These are phyloP conservation scores for Populus pruinosa DNA, from an alignment of 345 rosid species.

Conservation along the genomic window DNA sequence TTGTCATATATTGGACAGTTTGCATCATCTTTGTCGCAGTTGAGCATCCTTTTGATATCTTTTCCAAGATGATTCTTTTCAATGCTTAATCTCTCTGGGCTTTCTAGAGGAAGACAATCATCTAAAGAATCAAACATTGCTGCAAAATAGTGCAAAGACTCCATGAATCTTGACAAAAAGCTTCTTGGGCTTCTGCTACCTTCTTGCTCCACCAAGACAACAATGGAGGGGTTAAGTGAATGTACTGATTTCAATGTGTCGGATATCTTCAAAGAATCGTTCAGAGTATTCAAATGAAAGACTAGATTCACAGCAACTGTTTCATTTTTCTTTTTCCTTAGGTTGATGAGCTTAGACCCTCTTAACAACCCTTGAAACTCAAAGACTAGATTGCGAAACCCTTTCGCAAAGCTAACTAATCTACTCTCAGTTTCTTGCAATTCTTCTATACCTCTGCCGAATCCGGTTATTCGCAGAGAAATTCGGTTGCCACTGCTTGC, in stretches of 20 bases:
- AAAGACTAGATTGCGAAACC: conserved; percentile 45
- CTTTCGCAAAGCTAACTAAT: conserved; percentile 48
- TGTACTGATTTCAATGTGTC: conserved; percentile 41
- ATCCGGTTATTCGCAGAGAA: conserved; percentile 47
- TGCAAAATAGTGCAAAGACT: conserved; percentile 55
- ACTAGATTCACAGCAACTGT: conserved; percentile 56
- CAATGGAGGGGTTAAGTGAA: conserved; percentile 48
- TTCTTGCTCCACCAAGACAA: conserved; percentile 54
- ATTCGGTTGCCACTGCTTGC: conserved; percentile 31
- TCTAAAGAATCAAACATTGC: conserved; percentile 75
- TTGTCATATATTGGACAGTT: conserved; percentile 35
- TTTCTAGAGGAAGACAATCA: conserved; percentile 54
- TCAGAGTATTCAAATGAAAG: conserved; percentile 44
- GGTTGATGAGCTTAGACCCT: conserved; percentile 29
- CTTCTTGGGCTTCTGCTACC: conserved; percentile 40
- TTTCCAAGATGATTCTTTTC: conserved; percentile 65
- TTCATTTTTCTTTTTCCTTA: conserved; percentile 48
- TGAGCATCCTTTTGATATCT: conserved; percentile 52
- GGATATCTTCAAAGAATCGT: conserved; percentile 26
- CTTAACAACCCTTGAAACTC: conserved; percentile 55
- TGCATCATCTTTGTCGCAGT: conserved; percentile 25
- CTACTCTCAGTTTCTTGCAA: conserved; percentile 57
- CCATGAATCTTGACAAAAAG: conserved; percentile 62
- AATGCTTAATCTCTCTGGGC: conserved; percentile 46
- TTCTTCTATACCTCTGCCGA: conserved; percentile 44